These are phyloP conservation scores for Brettanomyces nanus DNA, from an alignment of 805 yeast species.

Conservation along the genomic window DNA sequence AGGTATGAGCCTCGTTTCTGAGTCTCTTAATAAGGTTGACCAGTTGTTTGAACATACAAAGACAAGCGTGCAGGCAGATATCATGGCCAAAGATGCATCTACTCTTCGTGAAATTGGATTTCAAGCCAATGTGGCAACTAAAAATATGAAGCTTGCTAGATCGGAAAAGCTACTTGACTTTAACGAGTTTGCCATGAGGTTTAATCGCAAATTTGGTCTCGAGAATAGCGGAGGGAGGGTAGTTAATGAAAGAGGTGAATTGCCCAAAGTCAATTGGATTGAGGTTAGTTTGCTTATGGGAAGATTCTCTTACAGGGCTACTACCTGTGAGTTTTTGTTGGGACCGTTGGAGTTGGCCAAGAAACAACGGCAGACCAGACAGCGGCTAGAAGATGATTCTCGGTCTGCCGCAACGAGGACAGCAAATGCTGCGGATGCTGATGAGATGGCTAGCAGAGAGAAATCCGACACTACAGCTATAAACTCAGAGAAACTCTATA, in stretches of 20 bases:
- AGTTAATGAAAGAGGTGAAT: slow-evolving; percentile 7
- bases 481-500: slow-evolving; percentile 49
- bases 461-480: slow-evolving; percentile 51
- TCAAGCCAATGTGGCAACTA: slow-evolving; percentile 56
- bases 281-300: slow-evolving; percentile 46
- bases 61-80: slow-evolving; percentile 26
- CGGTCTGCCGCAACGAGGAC: slow-evolving; percentile 31
- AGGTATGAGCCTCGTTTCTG: slow-evolving; percentile 41
- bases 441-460: slow-evolving; percentile 41
- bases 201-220: slow-evolving; percentile 25
- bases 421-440: slow-evolving; percentile 46
- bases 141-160: slow-evolving; percentile 51
- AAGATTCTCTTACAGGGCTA: slow-evolving; percentile 37
- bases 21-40: slow-evolving; percentile 39
- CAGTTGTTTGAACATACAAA: slow-evolving; percentile 36
- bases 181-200: slow-evolving; percentile 36
- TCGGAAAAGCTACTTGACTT: slow-evolving; percentile 41
- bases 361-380: slow-evolving; percentile 28
- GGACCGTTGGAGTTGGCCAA: slow-evolving; percentile 66
- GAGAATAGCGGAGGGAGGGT: slow-evolving; percentile 26
- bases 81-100: slow-evolving; percentile 57
- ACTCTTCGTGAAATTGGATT: slow-evolving; percentile 52
- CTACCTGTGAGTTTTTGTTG: slow-evolving; percentile 50
- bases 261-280: slow-evolving; percentile 46
- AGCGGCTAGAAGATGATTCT: slow-evolving; percentile 36